Base-by-base conservation (phyloP, 352 stramenopile species). In the Phytophthora sojae region DNA sequence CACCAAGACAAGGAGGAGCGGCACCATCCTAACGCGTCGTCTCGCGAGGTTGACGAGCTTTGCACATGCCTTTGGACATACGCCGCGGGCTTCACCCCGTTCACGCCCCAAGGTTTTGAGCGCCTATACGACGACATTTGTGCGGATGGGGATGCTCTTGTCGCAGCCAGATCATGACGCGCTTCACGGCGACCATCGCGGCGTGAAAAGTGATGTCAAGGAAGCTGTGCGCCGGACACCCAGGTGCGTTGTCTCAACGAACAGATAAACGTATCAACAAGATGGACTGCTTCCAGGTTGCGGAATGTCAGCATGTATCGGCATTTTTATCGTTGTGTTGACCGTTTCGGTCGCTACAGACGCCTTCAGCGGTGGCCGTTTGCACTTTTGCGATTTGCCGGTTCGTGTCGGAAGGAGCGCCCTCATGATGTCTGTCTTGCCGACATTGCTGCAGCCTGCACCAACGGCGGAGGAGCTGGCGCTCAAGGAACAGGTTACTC, bases 121-220 rank as follows among this genome's bases (percentile, higher is more conserved):
- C 88, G 78, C n/a, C 74, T 96, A 29, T 96, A 96, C 64, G 89
- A 95, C 49, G 84, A 95, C 59, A 94, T 96, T 55, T 93, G 85
- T 50, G 85, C 82, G 0, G 89, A 96, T 65, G 88, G 77, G 1
- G 79, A 85, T 0, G 71, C 79, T 68, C 71, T 90, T 9, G 59
- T 77, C 45, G 64, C 77, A 45, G 47, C 55, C 19, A 69, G 63
- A 52, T 75, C 64, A 61, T 80, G 72, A 79, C 21, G 21, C 45
- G 9, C 7, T 45, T 1, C 15, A 44, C 29, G 56, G 17, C 50
- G 15, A 21, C 9, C 52, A 37, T 37, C 11, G 32, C n/a, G 49
- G 39, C 12, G 39, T 67, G 21, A 39, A n/a, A 49, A 42, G 26
- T 23, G 58, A 56, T 61, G 11, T 15, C 45, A 45, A 61, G 32